These are phyloP conservation scores for Cryptococcus sp. DNA, from an alignment of 1,284 basidiomycete species.

Conservation along the genomic window DNA sequence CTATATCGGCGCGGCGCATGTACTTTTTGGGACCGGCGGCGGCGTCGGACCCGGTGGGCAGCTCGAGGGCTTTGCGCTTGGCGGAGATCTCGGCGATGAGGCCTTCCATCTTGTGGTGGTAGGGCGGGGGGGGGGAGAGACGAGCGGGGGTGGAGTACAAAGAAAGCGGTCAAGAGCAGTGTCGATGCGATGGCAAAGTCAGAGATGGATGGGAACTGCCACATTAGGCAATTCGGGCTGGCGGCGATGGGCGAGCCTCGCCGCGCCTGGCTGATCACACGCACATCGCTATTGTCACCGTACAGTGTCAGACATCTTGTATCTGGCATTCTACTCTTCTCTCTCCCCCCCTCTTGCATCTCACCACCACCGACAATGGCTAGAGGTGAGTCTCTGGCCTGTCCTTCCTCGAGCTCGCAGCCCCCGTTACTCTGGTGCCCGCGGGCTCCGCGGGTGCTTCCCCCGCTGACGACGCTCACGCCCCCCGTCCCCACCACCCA, in stretches of 20 bases:
- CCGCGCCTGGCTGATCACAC: background rate
- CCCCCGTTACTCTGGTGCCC: background rate
- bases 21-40: constrained; percentile 61
- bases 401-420: background rate
- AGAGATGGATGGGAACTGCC: background rate
- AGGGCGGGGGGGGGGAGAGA: background rate
- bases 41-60: constrained; percentile 1
- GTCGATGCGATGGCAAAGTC: background rate
- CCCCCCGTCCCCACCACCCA: background rate
- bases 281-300: background rate
- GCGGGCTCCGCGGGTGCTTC: background rate
- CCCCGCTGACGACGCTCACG: background rate
- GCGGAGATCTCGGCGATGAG: constrained; percentile 68
- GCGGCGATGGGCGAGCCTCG: background rate
- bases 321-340: background rate
- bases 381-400: constrained; percentile 53
- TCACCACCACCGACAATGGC: constrained; percentile 55
- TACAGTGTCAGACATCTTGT: background rate
- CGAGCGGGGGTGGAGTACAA: background rate
- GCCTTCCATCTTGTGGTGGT: constrained; percentile 36
- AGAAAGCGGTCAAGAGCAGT: background rate
- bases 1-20: constrained; percentile 72
- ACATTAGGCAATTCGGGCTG: background rate
- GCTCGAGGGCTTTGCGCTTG: constrained; percentile 68
- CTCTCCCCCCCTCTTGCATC: constrained; percentile 1